Conservation (phyloP, 2,329 filamentous ascomycete genomes). For the Hortaea sp. region DNA sequence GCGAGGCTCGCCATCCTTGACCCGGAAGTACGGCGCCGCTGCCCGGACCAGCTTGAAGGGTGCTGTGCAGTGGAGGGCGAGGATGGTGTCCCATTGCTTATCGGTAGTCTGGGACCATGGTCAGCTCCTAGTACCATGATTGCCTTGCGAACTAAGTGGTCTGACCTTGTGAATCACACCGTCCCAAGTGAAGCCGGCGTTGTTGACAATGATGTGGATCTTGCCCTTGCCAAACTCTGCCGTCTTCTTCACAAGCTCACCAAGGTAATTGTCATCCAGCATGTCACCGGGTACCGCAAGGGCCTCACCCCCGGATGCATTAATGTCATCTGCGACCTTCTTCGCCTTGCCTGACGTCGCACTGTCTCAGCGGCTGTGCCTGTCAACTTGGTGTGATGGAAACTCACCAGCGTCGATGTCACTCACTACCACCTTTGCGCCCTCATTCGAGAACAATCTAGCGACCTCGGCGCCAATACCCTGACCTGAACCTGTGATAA, state of each 20-base stretch:
- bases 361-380: background rate
- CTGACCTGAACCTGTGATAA: conserved; percentile 78
- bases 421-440: conserved; percentile 71
- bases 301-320: conserved; percentile 54
- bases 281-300: conserved; percentile 69
- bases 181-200: conserved; percentile 88
- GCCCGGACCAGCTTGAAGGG: conserved; percentile 76
- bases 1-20: conserved; percentile 69
- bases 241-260: conserved; percentile 59
- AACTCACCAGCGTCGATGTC: conserved; percentile 65
- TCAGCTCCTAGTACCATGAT: background rate
- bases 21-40: conserved; percentile 77
- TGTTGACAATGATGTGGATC: conserved; percentile 86
- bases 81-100: conserved; percentile 84
- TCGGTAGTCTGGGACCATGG: conserved; percentile 54
- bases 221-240: conserved; percentile 77
- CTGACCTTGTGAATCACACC: conserved; percentile 73
- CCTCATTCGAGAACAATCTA: conserved; percentile 71
- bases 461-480: conserved; percentile 83
- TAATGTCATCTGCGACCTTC: conserved; percentile 61
- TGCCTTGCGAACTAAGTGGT: background rate
- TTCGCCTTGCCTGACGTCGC: conserved; percentile 52
- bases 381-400: background rate
- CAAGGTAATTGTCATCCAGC: conserved; percentile 59
- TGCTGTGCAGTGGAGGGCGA: conserved; percentile 72